Conservation (phyloP, 2,329 filamentous ascomycete genomes). For the Meredithiella fracta region DNA sequence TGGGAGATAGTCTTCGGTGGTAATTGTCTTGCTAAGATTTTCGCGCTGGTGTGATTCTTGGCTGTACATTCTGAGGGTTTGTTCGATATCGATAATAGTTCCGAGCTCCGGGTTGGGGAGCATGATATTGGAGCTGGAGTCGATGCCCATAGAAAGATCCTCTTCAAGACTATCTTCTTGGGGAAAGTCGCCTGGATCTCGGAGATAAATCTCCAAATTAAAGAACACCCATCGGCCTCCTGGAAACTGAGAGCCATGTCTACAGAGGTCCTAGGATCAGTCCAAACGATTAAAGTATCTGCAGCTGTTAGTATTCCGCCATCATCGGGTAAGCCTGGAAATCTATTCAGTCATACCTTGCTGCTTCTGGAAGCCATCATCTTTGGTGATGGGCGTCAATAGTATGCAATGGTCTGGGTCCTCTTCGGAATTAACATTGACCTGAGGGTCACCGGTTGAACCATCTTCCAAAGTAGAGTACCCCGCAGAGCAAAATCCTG, state of each 20-base stretch:
- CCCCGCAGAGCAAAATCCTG: slow-evolving; percentile 78
- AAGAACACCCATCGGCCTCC: slow-evolving; percentile 81
- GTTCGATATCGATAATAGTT: slow-evolving; percentile 70
- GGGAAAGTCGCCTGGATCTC: slow-evolving; percentile 61
- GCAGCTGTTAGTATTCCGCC: slow-evolving; percentile 11
- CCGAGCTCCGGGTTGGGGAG: slow-evolving; percentile 68
- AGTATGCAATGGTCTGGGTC: slow-evolving; percentile 68
- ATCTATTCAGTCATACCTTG: slow-evolving; percentile 46
- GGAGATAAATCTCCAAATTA: slow-evolving; percentile 95
- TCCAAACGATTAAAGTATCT: slow-evolving; percentile 99
- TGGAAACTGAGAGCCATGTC: slow-evolving; percentile 99
- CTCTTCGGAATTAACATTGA: slow-evolving; percentile 87
- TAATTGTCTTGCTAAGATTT: slow-evolving; percentile 71
- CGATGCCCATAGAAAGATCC: slow-evolving; percentile 56
- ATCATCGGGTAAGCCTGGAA: not conserved
- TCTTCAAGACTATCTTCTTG: slow-evolving; percentile 47
- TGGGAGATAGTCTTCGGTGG: slow-evolving; percentile 69
- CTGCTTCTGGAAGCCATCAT: slow-evolving; percentile 96
- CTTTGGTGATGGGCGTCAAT: slow-evolving; percentile 78
- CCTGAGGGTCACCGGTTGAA: slow-evolving; percentile 63
- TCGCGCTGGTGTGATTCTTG: slow-evolving; percentile 62
- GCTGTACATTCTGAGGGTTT: slow-evolving; percentile 64
- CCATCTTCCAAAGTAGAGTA: slow-evolving; percentile 43
- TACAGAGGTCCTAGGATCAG: slow-evolving; percentile 62
- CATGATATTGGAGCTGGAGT: slow-evolving; percentile 44